Evolutionary conservation across 73 alveolate genomes (phyloP).

Genomic region (Tetrahymena elliotti): DNA sequence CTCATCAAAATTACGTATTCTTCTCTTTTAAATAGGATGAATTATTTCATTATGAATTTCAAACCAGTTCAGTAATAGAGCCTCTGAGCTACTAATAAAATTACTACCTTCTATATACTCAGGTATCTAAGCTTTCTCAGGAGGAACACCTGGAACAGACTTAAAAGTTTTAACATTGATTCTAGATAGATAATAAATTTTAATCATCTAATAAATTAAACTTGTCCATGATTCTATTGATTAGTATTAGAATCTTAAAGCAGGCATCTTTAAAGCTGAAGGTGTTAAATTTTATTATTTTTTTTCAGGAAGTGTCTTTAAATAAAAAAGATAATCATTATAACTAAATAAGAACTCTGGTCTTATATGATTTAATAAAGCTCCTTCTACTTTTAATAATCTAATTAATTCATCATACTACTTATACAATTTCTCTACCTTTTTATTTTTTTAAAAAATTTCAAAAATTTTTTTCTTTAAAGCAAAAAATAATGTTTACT

Average conservation of each 20-base stretch:
- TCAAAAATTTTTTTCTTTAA: neutral
- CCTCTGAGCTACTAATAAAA: constrained; percentile 82
- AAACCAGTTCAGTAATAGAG: constrained; percentile 75
- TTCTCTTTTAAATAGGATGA: neutral
- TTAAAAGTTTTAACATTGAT: constrained; percentile 84
- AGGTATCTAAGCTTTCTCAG: constrained; percentile 63
- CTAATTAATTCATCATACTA: constrained; percentile 90
- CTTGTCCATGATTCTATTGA: constrained; percentile 93
- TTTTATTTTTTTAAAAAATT: neutral
- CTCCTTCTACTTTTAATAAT: constrained; percentile 89
- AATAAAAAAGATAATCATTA: constrained; percentile 55
- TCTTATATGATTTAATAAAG: constrained; percentile 87
- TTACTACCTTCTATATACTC: constrained; percentile 77
- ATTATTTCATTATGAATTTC: neutral
- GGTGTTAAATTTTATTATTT: neutral
- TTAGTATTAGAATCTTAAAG: constrained; percentile 70
- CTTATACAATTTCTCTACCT: constrained; percentile 33
- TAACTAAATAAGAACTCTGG: constrained; percentile 89
- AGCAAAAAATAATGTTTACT: constrained; percentile 14
- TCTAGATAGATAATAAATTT: constrained; percentile 84
- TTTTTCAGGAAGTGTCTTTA: constrained; percentile 13
- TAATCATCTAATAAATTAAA: constrained; percentile 78
- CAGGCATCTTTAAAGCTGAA: neutral
- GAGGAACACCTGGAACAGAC: constrained; percentile 79
- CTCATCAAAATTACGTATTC: neutral